These are phyloP conservation scores for Beta vulgaris DNA, from an alignment of 148 eudicot species.

Conservation along the genomic window DNA sequence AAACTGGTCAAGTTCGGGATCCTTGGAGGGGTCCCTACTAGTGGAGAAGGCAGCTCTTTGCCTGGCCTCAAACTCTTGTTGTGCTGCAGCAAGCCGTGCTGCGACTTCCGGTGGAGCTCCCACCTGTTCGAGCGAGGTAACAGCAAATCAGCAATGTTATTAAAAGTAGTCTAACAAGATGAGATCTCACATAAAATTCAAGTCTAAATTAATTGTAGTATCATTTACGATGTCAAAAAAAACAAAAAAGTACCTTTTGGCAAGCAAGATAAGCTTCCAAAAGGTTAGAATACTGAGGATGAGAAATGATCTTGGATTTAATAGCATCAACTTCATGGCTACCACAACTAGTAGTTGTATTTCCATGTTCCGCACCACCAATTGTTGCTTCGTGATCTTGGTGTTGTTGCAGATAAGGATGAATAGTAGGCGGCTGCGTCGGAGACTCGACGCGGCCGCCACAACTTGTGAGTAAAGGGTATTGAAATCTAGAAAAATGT, in stretches of 20 bases:
- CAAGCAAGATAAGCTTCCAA: constrained; percentile 90
- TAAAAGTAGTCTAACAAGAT: no score
- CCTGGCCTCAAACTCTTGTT: constrained; percentile 69
- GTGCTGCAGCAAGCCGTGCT: constrained; percentile 58
- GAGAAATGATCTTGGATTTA: constrained; percentile 86
- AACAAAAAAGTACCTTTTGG: constrained; percentile 57
- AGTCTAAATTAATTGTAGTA: not conserved
- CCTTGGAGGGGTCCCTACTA: constrained; percentile 52
- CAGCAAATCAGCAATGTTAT: no score
- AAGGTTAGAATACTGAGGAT: constrained; percentile 86
- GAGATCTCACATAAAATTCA: not conserved
- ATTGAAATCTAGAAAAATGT: constrained; percentile 22
- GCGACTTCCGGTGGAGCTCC: constrained; percentile 96
- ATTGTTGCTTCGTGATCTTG: constrained; percentile 13
- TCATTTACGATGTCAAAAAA: not conserved
- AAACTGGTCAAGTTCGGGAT: constrained; percentile 96
- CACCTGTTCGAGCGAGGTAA: no score
- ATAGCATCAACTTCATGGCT: constrained; percentile 57
- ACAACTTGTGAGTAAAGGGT: constrained; percentile 22
- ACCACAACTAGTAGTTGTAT: constrained; percentile 6
- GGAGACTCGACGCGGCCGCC: not conserved
- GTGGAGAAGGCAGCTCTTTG: constrained; percentile 48
- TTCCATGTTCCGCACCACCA: not conserved
- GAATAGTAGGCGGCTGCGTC: constrained; percentile 8
- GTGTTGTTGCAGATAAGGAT: constrained; percentile 9